These are phyloP conservation scores for Sphagnurus paluster DNA, from an alignment of 1,284 basidiomycete species.

Conservation along the genomic window DNA sequence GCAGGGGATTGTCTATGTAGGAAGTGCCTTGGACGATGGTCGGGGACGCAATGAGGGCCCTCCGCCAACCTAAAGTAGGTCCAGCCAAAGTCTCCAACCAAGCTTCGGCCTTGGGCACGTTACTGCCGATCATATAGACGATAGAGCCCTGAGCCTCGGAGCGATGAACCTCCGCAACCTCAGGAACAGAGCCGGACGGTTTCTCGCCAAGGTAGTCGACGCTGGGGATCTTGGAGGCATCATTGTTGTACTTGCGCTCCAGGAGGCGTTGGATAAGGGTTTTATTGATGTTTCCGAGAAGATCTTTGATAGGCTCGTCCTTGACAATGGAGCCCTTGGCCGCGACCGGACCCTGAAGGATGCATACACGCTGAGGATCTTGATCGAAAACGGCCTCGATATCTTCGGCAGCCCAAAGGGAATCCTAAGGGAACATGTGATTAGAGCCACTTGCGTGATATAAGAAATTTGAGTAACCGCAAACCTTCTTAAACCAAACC, in stretches of 20 bases:
- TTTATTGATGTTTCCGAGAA: conserved; percentile 87
- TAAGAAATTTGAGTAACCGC: conserved; percentile 19
- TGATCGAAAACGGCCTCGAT: conserved; percentile 98
- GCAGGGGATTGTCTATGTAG: conserved; percentile 90
- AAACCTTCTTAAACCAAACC: conserved; percentile 98
- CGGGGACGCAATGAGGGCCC: conserved; percentile 80
- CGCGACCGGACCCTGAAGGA: conserved; percentile 96
- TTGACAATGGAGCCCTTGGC: conserved; percentile 86
- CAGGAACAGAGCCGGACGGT: conserved; percentile 37
- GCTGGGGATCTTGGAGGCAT: conserved; percentile 76
- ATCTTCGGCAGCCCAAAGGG: conserved; percentile 97
- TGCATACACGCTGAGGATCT: conserved; percentile 96
- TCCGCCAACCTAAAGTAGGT: conserved; percentile 80
- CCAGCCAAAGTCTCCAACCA: conserved; percentile 92
- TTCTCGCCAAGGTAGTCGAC: conserved; percentile 84
- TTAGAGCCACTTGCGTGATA: neutral
- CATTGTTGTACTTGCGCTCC: conserved; percentile 80
- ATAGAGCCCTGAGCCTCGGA: conserved; percentile 45
- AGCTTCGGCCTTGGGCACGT: conserved; percentile 58
- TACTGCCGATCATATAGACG: conserved; percentile 57
- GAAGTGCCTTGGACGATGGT: conserved; percentile 84
- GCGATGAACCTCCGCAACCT: conserved; percentile 49
- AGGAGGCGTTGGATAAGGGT: conserved; percentile 81
- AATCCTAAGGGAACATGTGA: conserved; percentile 60
- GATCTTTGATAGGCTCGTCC: conserved; percentile 91